Conservation (phyloP, 306 rosid species). For the Sicyos edulis region DNA sequence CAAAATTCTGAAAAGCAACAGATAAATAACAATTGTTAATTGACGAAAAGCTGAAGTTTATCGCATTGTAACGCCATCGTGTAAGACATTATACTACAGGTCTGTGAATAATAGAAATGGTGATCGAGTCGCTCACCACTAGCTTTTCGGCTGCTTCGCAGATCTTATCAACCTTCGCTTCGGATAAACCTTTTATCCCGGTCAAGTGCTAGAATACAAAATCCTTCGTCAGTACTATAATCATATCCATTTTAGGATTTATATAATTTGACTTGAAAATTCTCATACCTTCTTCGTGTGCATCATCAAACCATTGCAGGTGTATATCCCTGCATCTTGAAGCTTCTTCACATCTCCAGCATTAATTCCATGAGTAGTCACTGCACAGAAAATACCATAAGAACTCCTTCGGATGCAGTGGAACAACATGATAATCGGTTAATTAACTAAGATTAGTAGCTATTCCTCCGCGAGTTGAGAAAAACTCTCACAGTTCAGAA, state of each 20-base stretch:
- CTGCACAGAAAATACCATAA: constrained; percentile 35
- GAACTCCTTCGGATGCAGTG: constrained; percentile 10
- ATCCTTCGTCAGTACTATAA: neutral
- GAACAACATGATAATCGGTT: neutral
- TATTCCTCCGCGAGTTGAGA: neutral
- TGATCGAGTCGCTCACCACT: constrained; percentile 52
- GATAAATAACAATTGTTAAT: constrained; percentile 3
- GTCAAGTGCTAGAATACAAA: constrained; percentile 57
- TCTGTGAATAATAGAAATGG: constrained; percentile 18
- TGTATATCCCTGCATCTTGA: constrained; percentile 93
- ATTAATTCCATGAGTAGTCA: constrained; percentile 89
- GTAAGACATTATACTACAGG: neutral
- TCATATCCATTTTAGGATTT: neutral
- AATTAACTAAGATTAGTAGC: neutral
- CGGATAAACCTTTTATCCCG: constrained; percentile 90
- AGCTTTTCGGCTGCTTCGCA: constrained; percentile 98
- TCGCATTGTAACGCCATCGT: neutral
- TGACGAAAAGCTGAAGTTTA: neutral
- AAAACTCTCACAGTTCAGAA: neutral
- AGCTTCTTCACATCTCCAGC: constrained; percentile 98
- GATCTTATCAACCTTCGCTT: constrained; percentile 93
- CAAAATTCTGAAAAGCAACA: constrained; percentile 52
- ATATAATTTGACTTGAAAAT: constrained; percentile 14
- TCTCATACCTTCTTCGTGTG: constrained; percentile 78
- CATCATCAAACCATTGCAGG: constrained; percentile 98